Evolutionary conservation across 2,329 filamentous ascomycete genomes (phyloP), one percentile per base, ranked within the genome.

Genomic region (Aureobasidium musti): DNA sequence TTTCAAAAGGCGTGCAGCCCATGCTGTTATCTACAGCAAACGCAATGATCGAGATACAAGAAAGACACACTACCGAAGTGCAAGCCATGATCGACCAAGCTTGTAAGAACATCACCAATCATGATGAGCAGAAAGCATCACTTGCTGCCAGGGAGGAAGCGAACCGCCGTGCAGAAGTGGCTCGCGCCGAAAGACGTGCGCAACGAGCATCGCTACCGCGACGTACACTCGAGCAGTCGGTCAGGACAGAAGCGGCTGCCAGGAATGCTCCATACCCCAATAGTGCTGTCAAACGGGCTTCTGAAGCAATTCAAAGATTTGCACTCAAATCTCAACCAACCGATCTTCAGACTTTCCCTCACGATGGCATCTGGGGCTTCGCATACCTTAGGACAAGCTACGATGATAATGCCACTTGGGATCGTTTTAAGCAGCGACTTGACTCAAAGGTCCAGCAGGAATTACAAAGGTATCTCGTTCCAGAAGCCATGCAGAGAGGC

Each of bases 301-400:
- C 50, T 35, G 50, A 54, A 21, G 50, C 50, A 13, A 37, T 54
- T 21, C 50, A 54, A 54, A 54, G 30, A 54, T 54, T 37, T 54
- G 50, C 50, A 35, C 50, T 54, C 30, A 35, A 21, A 19, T 54
- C 50, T 23, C 50, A 54, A 30, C 21, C 28, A 19, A 54, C 28
- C 4, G 14, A 35, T 21, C 26, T 37, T 14, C 50, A 54, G 30
- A 54, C 13, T 37, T 54, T 54, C 50, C 50, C 50, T 54, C 2
- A 54, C 26, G 50, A 54, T 37, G 50, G 50, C 30, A 54, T 54
- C 14, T 54, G 50, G 50, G 50, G 50, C 30, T 37, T 54, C 19
- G 50, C 50, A 54, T 54, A 30, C 50, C 30, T 54, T 2, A 54
- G 50, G 30, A 35, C 50, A 54, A 54, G 50, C 50, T 54, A 54